Evolutionary conservation across 345 rosid genomes (phyloP).

Genomic region (Melaleuca alternifolia): DNA sequence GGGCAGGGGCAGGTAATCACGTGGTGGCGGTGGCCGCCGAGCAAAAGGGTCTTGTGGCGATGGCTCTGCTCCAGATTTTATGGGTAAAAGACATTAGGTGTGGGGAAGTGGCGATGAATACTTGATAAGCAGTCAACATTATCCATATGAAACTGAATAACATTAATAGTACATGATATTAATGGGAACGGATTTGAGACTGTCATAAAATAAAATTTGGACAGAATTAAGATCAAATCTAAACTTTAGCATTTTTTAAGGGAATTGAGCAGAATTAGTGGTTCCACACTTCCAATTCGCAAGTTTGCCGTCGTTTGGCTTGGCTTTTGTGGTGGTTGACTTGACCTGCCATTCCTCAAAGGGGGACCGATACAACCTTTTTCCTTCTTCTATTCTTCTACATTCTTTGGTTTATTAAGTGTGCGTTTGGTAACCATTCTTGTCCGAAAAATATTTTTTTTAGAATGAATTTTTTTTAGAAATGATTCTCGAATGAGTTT

Average conservation of each 20-base stretch:
- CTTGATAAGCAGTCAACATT: not conserved
- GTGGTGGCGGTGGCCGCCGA: not conserved
- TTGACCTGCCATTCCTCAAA: not conserved
- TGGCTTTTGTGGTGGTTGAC: not conserved
- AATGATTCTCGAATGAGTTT: too few species aligned
- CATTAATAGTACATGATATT: not conserved
- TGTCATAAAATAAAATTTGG: too few species aligned
- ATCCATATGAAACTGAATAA: not conserved
- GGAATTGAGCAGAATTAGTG: too few species aligned
- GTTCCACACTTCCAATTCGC: too few species aligned
- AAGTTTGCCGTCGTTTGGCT: not conserved
- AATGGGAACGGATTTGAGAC: not conserved
- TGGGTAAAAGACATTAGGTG: not conserved
- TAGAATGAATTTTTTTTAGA: too few species aligned
- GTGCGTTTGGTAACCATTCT: too few species aligned
- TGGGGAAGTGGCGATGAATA: not conserved
- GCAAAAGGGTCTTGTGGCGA: not conserved
- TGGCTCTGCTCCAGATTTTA: not conserved
- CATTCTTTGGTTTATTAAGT: too few species aligned
- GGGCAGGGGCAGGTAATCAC: not conserved
- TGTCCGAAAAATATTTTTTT: too few species aligned
- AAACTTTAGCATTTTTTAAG: too few species aligned
- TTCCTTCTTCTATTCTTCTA: not conserved
- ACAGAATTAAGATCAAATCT: too few species aligned
- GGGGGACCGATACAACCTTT: not conserved